These are phyloP conservation scores for Buxus sempervirens DNA, from an alignment of 164 flowering plant species.

Conservation along the genomic window DNA sequence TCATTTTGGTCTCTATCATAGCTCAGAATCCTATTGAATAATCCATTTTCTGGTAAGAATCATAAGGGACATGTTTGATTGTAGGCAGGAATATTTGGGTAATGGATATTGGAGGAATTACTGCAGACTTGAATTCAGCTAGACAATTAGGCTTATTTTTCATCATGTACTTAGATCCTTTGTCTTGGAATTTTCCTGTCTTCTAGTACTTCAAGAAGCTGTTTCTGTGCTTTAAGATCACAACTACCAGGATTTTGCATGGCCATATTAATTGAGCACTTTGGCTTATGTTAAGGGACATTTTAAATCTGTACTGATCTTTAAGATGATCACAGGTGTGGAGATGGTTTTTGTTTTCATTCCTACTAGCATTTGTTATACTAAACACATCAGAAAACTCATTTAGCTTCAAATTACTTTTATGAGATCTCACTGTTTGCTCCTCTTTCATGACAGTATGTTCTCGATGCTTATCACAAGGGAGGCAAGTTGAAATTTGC, in stretches of 20 bases:
- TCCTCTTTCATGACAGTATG: constrained; percentile 46
- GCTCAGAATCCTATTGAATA: not conserved
- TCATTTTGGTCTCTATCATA: not conserved
- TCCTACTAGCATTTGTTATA: not conserved
- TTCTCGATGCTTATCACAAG: constrained; percentile 94
- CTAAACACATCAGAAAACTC: no score
- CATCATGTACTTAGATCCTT: no score
- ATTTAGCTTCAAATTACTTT: no score
- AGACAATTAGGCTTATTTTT: no score
- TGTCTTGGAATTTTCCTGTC: no score
- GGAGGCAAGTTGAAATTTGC: constrained; percentile 99
- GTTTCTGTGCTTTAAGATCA: not conserved
- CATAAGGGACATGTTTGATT: no score
- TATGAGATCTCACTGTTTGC: not conserved
- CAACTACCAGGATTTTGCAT: not conserved
- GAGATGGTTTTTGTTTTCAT: constrained; percentile 51
- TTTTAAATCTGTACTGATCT: no score
- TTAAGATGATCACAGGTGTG: constrained; percentile 57
- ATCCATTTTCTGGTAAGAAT: no score
- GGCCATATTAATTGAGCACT: no score
- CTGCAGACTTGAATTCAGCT: not conserved
- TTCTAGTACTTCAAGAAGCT: no score
- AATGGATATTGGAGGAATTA: not conserved
- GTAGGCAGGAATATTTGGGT: no score
- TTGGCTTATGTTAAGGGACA: no score